Base-by-base conservation (phyloP, 192 early-diverging fungal species). In the Dimargaris verticillata region DNA sequence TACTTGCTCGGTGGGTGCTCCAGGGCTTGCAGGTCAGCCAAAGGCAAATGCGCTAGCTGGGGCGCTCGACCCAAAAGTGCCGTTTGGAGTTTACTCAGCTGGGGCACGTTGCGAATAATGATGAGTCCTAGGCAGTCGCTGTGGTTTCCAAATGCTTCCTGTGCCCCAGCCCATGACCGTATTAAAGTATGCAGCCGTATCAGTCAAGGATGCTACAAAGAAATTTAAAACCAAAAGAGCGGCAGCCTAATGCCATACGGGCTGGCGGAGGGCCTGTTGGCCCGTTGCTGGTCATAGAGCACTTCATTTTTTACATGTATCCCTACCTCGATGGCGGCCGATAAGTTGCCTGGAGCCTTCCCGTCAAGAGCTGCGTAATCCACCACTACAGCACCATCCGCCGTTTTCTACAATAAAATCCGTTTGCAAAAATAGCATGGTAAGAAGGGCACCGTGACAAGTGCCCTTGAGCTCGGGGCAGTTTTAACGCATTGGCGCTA, bases 41-140 rank as follows among this genome's bases (percentile, higher is more conserved):
- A 64, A 6, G 80, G 77, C 29, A 86, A 65, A 20, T 72, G 69
- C 10, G 84, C 80, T 53, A 84, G 65, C 45, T 57, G 61, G 15
- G 81, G 79, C 2, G 78, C 80, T 20, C 76, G 61, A 28, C 59
- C 60, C 28, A 85, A 66, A 14, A 83, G 75, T 11, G 68, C 63
- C 28, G 66, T 47, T 42, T 82, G 76, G 48, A 70, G 68, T 5
- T 58, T 68, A 0, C 69, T 48, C 46, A 72, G 74, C 43, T 68
- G 66, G 7, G 83, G 83, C 1, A 84, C 69, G 61, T 80, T 78
- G 18, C 62, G 72, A 61, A 84, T 78, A 43, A 84, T 60, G 53
- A 75, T 58, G 13, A 80, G 61, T n/a, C 83, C 83, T 20, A 81
- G 65, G 24, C 72, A 72, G 52, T 80, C 67, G 24, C 69, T 66